phyloP scores from a whole-genome alignment of 768 basidiomycete species.

The Scleroderma bovista region DNA sequence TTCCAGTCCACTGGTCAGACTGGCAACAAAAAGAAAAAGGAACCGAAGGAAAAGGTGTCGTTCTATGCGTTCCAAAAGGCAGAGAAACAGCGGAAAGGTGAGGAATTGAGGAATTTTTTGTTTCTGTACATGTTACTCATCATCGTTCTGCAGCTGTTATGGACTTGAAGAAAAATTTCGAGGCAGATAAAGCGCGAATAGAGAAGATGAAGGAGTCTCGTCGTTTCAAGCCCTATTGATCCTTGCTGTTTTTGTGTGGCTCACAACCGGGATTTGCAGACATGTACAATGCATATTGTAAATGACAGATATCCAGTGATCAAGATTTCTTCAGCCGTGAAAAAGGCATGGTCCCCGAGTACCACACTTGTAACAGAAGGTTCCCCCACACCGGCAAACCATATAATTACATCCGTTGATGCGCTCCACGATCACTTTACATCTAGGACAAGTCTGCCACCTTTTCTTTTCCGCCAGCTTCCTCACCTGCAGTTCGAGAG shows the following conservation, averaged over 20 bases:
- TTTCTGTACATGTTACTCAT: neutral
- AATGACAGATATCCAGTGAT: no score
- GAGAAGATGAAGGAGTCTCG: slow-evolving; percentile 55
- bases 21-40: slow-evolving; percentile 44
- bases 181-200: slow-evolving; percentile 69
- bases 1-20: slow-evolving; percentile 35
- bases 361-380: slow-evolving; percentile 22
- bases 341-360: neutral
- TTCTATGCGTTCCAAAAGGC: slow-evolving; percentile 92
- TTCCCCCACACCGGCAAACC: slow-evolving; percentile 41
- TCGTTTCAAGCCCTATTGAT: slow-evolving; percentile 84
- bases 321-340: no score
- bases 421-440: slow-evolving; percentile 51
- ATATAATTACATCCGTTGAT: slow-evolving; percentile 52
- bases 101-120: slow-evolving; percentile 7
- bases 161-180: slow-evolving; percentile 72
- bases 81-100: slow-evolving; percentile 84
- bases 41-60: slow-evolving; percentile 61
- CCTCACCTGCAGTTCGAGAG: slow-evolving; percentile 35
- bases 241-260: no score
- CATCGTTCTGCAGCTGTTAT: slow-evolving; percentile 40
- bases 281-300: no score
- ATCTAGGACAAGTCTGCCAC: slow-evolving; percentile 63
- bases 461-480: slow-evolving; percentile 39
- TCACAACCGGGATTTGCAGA: no score